Conservation (phyloP, 164 flowering plant genomes). For the Buxus sempervirens region DNA sequence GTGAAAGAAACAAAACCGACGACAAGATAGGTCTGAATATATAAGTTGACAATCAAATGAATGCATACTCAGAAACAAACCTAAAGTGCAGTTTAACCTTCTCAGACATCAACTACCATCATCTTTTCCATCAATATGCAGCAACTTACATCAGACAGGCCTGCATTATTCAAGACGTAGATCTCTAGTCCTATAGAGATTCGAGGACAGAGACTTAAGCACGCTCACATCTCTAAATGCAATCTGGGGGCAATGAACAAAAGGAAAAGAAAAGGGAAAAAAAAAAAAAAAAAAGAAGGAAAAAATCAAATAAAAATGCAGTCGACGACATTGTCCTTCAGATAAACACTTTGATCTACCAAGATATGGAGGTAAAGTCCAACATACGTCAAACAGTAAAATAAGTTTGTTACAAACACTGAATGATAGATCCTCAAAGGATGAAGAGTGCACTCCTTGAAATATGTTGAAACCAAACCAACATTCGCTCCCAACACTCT, state of each 20-base stretch:
- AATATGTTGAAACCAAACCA: conserved; percentile 25
- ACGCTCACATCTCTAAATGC: conserved; percentile 4
- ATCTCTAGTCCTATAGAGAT: conserved; percentile 14
- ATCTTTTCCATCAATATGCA: conserved; percentile 17
- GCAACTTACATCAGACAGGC: conserved; percentile 12
- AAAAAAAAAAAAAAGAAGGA: neutral
- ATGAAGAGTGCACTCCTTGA: conserved; percentile 26
- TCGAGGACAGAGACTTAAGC: conserved; percentile 10
- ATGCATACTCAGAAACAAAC: conserved; percentile 17
- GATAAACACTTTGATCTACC: conserved; percentile 12
- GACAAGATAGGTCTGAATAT: conserved; percentile 13
- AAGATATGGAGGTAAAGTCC: neutral
- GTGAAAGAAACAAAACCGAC: neutral
- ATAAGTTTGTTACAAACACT: conserved; percentile 43
- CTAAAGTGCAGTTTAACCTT: conserved; percentile 17
- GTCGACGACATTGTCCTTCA: conserved; percentile 9
- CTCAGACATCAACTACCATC: conserved; percentile 16
- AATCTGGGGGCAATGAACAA: too few species aligned
- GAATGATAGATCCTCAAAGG: conserved; percentile 25
- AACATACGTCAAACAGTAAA: conserved; percentile 45
- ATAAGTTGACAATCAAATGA: conserved; percentile 6
- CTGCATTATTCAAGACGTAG: conserved; percentile 21
- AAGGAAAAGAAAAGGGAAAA: neutral
- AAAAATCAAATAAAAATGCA: too few species aligned
- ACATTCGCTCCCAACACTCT: conserved; percentile 18